Base-by-base conservation (phyloP, 208 protist genomes). In the Acanthamoeba sp. region DNA sequence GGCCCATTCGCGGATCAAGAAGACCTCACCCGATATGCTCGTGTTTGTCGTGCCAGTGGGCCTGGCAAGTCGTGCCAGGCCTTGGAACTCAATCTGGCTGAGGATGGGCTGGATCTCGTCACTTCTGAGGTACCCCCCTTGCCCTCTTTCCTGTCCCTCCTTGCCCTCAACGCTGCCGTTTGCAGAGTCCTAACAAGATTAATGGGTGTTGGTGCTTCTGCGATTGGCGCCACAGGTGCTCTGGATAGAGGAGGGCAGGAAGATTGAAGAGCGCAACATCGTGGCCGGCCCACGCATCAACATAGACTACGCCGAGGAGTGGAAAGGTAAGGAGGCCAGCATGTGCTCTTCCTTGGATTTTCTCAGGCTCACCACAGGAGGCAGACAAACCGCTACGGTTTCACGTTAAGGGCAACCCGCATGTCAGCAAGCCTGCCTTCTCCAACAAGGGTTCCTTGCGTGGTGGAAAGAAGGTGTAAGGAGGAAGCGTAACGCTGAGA, bases 261-360 rank as follows among this genome's bases (percentile, higher is more conserved):
- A 29, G 32, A 62, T 88, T 14, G 48, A 52, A 1, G 80, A 88
- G 29, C 24, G 50, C 1, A 59, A 88, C 36, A 36, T 88, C 40
- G 80, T 88, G 32, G 80, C 80, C 14, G 40, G 48, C 22, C 80
- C 80, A 2, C 80, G 80, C 5, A 36, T 88, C 80, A 88, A 88
- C 29, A 88, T 88, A 27, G 80, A 88, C 80, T 88, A 88, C 50
- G 80, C 80, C 10, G 80, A 62, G 32, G 80, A 88, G 36, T 88
- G 80, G 80, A 62, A 52, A 20, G 50, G 48, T 78, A 73, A 24
- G n/a, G n/a, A n/a, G n/a, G n/a, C n/a, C 45, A 16, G 45, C 45
- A 22, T 20, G 16, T 66, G 3, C 45, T 48, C 45, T 48, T 48
- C 45, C 34, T 42, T 18, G 55, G 2, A 22, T 2, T 59, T 16